These are phyloP conservation scores for Rickenella mellea DNA, from an alignment of 768 basidiomycete species.

Conservation along the genomic window DNA sequence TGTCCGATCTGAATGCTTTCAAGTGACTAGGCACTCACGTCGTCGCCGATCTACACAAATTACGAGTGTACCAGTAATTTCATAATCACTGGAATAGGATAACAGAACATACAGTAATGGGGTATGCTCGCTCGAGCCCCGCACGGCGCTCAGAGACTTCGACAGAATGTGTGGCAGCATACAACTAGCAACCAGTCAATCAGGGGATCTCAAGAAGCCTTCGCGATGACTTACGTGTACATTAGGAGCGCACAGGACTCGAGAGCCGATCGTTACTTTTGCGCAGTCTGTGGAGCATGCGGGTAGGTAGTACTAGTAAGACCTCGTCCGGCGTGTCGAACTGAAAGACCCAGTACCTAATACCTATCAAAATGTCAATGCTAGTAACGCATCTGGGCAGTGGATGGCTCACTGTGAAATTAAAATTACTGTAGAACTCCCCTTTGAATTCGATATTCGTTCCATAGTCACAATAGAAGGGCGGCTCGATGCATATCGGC, in stretches of 20 bases:
- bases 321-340: not conserved
- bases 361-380: not conserved
- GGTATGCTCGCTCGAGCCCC: slow-evolving; percentile 9
- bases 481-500: slow-evolving; percentile 8
- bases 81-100: not conserved
- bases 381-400: not conserved
- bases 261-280: slow-evolving; percentile 9
- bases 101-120: slow-evolving; percentile 2
- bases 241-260: slow-evolving; percentile 7
- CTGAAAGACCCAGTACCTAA: not conserved
- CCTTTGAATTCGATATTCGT: slow-evolving; percentile 11
- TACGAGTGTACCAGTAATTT: not conserved
- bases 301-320: not conserved
- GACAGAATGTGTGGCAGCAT: slow-evolving; percentile 9
- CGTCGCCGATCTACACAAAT: slow-evolving; percentile 1
- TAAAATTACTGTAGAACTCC: slow-evolving; percentile 4
- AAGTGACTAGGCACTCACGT: not conserved
- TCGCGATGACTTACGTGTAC: slow-evolving; percentile 3
- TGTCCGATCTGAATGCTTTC: too few relatives aligned
- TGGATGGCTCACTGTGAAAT: slow-evolving; percentile 1
- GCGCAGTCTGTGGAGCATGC: slow-evolving; percentile 5
- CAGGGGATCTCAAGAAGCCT: not conserved
- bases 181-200: slow-evolving; percentile 3
- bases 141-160: slow-evolving; percentile 8
- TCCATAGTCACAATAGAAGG: slow-evolving; percentile 8